Base-by-base conservation (phyloP, 164 flowering plant species). In the Umbilicus rupestris region DNA sequence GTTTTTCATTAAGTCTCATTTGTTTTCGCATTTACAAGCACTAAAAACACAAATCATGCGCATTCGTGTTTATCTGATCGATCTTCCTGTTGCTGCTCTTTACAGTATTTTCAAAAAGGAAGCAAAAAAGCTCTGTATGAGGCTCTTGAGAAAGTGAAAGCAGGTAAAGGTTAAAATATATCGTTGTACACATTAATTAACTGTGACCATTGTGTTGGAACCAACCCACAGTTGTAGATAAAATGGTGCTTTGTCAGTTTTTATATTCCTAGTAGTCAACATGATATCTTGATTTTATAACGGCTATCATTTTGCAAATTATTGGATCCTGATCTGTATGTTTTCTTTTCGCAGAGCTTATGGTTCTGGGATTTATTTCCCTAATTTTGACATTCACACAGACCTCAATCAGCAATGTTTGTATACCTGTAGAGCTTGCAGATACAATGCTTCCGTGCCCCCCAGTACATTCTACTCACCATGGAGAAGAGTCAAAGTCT, bases 71-170 rank as follows among this genome's bases (percentile, higher is more conserved):
- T 29, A 45, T 46, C 65, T 57, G 1, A 9, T n/a, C n/a, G n/a
- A n/a, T 28, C 10, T 9, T 37, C 2, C 66, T 52, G 31, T 50
- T 7, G 19, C 60, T 55, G 33, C 7, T 55, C 29, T 30, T 22
- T 70, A 67, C 87, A 95, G 99, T 85, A 79, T 81, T 81, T 95
- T 20, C 77, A 83, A 24, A 74, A 82, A 28, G 80, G 74, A 77
- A 86, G 73, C 66, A 92, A 92, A 81, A 82, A 46, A 37, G 96
- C 92, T 66, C 74, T 94, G 30, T 84, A 64, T 70, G 99, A 89
- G 68, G 97, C 97, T 69, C 75, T 94, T 65, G 97, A 89, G 77
- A 94, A 88, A 77, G 88, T 95, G 66, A 95, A 95, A 81, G 78
- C 87, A 58, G 99, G 99, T 95, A 79, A 58, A 65, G 17, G 44